These are phyloP conservation scores for Pseudopyricularia javanii DNA, from an alignment of 2,329 filamentous ascomycete genomes.

Conservation along the genomic window DNA sequence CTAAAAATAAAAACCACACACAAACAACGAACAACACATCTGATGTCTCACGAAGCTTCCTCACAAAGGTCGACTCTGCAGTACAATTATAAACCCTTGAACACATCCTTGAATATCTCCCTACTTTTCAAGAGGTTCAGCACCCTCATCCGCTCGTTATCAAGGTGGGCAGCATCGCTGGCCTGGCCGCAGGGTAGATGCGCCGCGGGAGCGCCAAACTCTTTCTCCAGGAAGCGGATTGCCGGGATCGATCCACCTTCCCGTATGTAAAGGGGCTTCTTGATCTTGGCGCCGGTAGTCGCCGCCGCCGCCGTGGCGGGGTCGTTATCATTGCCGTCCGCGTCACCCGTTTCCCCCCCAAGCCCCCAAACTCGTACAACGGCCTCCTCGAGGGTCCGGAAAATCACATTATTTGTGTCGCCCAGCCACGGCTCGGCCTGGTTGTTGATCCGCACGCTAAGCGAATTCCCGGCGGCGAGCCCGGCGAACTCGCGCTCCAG, in stretches of 20 bases:
- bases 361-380: slow-evolving; percentile 75
- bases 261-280: slow-evolving; percentile 78
- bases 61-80: background rate
- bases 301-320: background rate
- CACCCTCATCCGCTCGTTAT: slow-evolving; percentile 85
- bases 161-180: slow-evolving; percentile 84
- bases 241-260: slow-evolving; percentile 93
- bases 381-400: slow-evolving; percentile 74
- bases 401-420: slow-evolving; percentile 81
- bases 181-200: slow-evolving; percentile 92
- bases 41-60: background rate
- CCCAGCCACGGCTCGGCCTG: slow-evolving; percentile 94
- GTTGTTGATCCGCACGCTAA: slow-evolving; percentile 79
- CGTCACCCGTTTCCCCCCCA: slow-evolving; percentile 14
- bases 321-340: background rate
- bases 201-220: slow-evolving; percentile 80
- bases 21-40: background rate
- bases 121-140: slow-evolving; percentile 82
- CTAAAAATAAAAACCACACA: background rate
- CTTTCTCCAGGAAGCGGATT: slow-evolving; percentile 88
- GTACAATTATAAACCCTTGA: slow-evolving; percentile 44
- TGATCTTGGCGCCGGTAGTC: slow-evolving; percentile 20
- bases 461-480: slow-evolving; percentile 68
- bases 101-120: slow-evolving; percentile 83
- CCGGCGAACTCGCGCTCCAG: slow-evolving; percentile 58